phyloP scores from a whole-genome alignment of 805 yeast genomes.

The Candida nemodendra region DNA sequence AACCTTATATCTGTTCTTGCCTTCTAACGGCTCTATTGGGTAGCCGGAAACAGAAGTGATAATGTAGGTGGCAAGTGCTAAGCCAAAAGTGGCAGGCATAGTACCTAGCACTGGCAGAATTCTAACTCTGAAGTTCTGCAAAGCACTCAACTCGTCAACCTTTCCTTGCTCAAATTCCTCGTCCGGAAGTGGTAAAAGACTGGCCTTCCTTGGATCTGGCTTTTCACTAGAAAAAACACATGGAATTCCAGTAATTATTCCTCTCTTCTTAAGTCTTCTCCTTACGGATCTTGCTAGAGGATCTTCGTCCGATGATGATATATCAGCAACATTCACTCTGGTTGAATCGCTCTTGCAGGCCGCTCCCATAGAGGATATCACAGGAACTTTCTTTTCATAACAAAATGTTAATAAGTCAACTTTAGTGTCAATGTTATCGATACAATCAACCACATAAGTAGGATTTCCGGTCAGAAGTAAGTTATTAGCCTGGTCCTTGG shows the following conservation, averaged over 20 bases:
- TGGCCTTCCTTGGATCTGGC: conserved; percentile 94
- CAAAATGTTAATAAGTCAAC: conserved; percentile 83
- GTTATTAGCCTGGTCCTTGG: conserved; percentile 58
- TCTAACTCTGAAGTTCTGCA: conserved; percentile 88
- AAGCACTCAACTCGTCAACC: conserved; percentile 83
- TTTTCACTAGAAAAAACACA: conserved; percentile 93
- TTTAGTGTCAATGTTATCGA: conserved; percentile 96
- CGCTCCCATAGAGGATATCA: conserved; percentile 94
- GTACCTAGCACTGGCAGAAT: conserved; percentile 95
- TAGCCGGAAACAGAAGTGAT: conserved; percentile 81
- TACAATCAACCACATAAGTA: conserved; percentile 86
- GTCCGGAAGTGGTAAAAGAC: conserved; percentile 79
- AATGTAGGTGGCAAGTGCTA: conserved; percentile 82
- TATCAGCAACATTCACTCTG: conserved; percentile 83
- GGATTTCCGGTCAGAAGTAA: conserved; percentile 60
- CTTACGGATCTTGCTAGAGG: conserved; percentile 87
- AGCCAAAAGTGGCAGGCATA: conserved; percentile 95
- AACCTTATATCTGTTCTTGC: conserved; percentile 79
- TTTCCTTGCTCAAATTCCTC: conserved; percentile 77
- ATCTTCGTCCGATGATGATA: conserved; percentile 89
- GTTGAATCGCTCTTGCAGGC: conserved; percentile 96
- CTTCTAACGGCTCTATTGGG: conserved; percentile 87
- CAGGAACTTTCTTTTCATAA: conserved; percentile 55
- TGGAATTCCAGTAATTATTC: conserved; percentile 73
- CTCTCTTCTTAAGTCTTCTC: conserved; percentile 75